Conservation (phyloP, 345 rosid genomes). For the Sapria himalayana region DNA sequence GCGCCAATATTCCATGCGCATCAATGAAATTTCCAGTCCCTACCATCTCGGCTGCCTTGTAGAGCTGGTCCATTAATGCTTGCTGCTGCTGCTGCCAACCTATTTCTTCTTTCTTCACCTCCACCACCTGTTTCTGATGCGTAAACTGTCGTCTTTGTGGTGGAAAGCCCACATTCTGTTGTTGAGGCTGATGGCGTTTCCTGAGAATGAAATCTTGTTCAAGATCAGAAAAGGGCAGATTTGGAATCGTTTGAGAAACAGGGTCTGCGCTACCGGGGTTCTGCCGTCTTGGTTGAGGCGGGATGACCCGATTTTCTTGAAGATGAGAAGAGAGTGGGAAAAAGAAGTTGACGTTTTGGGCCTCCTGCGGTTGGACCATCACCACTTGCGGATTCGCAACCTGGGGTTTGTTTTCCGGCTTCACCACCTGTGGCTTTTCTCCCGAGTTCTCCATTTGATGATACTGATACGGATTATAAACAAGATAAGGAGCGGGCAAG, state of each 20-base stretch:
- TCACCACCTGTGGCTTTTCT: no score
- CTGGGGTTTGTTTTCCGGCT: no score
- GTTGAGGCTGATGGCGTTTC: conserved; percentile 14
- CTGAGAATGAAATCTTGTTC: conserved; percentile 15
- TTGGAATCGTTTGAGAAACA: conserved; percentile 13
- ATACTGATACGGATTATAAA: no score
- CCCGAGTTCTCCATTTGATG: no score
- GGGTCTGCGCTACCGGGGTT: conserved; percentile 18
- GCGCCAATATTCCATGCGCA: conserved; percentile 99
- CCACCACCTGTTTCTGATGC: conserved; percentile 12
- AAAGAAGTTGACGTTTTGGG: conserved; percentile 3
- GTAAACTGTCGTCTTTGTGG: conserved; percentile 20
- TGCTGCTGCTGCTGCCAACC: conserved; percentile 13
- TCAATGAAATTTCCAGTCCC: conserved; percentile 33
- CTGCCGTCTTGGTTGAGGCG: conserved; percentile 27
- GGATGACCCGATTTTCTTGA: neutral
- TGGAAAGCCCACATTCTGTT: conserved; percentile 11
- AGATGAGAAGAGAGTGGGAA: neutral
- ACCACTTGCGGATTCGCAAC: no score
- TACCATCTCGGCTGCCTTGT: conserved; percentile 30
- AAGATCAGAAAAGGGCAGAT: conserved; percentile 16
- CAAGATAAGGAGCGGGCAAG: no score
- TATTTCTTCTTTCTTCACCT: conserved; percentile 10
- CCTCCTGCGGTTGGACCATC: conserved; percentile 3
- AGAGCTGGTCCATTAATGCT: conserved; percentile 27